A percentile compares a stretch with the other conserved stretches of the same genome.
These are phyloP conservation scores for Botryotinia calthae DNA, from an alignment of 2,329 filamentous ascomycete species.

Conservation along the genomic window DNA sequence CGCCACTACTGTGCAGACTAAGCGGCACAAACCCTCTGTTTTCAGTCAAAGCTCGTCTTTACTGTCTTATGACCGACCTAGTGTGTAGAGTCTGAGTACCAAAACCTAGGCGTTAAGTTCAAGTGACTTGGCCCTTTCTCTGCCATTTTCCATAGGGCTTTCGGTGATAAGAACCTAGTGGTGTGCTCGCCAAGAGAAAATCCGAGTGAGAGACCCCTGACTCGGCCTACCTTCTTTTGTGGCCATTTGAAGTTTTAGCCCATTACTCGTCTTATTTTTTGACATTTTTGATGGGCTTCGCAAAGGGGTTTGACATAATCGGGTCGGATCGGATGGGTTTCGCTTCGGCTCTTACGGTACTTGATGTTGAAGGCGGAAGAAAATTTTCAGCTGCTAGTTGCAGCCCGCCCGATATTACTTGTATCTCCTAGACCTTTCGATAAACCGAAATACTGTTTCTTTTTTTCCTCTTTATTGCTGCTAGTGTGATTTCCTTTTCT, in stretches of 20 bases:
- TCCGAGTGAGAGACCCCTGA: neutral
- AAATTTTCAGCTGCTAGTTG: neutral
- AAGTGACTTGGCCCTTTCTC: neutral
- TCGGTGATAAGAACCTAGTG: neutral
- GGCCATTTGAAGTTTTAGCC: neutral
- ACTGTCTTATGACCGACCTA: neutral
- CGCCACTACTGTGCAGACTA: neutral
- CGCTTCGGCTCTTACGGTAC: neutral
- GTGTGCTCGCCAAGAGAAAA: neutral
- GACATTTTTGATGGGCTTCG: neutral
- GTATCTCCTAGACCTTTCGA: neutral
- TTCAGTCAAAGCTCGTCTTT: neutral
- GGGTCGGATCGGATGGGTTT: neutral
- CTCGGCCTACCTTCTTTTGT: neutral
- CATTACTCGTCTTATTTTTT: neutral
- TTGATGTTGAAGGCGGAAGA: neutral
- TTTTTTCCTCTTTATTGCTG: neutral
- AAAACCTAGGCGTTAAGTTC: neutral
- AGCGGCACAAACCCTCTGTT: neutral
- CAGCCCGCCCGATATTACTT: neutral
- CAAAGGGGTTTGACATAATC: neutral
- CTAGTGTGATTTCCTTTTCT: neutral
- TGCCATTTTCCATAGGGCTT: neutral
- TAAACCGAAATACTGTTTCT: neutral
- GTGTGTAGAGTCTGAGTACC: neutral